Evolutionary conservation across 371 early-diverging fungal genomes (phyloP).

Genomic region (Parasitella parasitica): DNA sequence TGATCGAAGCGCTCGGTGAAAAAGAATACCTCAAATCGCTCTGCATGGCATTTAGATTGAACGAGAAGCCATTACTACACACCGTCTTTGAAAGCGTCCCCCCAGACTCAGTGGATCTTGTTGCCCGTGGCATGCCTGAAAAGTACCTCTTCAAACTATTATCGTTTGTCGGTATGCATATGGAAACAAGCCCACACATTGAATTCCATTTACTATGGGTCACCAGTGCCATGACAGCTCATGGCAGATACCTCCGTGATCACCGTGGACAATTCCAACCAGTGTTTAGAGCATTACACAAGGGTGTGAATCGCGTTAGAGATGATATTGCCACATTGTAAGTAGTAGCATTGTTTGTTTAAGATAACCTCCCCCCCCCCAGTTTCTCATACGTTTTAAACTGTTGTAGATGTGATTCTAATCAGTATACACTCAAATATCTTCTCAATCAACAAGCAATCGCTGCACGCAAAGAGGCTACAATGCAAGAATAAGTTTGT

Average conservation of each 20-base stretch:
- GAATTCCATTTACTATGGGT: constrained; percentile 90
- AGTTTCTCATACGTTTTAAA: background rate
- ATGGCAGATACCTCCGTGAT: constrained; percentile 82
- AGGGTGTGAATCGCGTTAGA: constrained; percentile 67
- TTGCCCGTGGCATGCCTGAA: constrained; percentile 76
- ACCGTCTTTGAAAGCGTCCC: constrained; percentile 84
- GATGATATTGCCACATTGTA: constrained; percentile 80
- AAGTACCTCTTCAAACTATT: constrained; percentile 85
- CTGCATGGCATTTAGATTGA: constrained; percentile 89
- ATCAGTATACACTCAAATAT: constrained; percentile 76
- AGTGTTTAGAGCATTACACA: constrained; percentile 77
- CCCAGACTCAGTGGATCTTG: constrained; percentile 68
- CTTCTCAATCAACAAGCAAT: constrained; percentile 52
- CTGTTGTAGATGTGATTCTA: constrained; percentile 76
- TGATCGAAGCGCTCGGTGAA: constrained; percentile 65
- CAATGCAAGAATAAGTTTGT: constrained; percentile 14
- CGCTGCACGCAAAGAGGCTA: constrained; percentile 18
- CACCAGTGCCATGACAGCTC: constrained; percentile 68
- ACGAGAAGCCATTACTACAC: constrained; percentile 76
- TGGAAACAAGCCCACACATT: constrained; percentile 78
- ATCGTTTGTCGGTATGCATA: constrained; percentile 73
- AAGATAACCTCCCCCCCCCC: too few species aligned
- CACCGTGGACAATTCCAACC: constrained; percentile 75
- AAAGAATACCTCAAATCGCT: constrained; percentile 84
- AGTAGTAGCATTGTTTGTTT: too few species aligned